Percentiles rank a stretch among this genome's conserved stretches.
These are phyloP conservation scores for Teratosphaeria zuluensis DNA, from an alignment of 2,329 filamentous ascomycete genomes.

Conservation along the genomic window DNA sequence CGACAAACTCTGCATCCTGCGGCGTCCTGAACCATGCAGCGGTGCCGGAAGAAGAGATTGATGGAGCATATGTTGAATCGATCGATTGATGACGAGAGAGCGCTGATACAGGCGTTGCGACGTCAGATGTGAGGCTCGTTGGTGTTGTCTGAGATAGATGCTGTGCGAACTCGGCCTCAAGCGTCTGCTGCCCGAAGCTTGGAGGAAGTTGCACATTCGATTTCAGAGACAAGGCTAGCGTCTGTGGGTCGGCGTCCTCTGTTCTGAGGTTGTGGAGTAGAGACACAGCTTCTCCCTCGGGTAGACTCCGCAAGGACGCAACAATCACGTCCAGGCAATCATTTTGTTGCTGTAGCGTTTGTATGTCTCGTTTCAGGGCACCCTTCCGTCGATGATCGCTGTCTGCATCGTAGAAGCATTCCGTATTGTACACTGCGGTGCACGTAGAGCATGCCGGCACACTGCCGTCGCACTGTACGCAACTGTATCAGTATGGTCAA, in stretches of 20 bases:
- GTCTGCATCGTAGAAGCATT: conserved; percentile 42
- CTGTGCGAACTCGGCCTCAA: conserved; percentile 25
- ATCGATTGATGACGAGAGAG: conserved; percentile 10
- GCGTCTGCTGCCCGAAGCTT: conserved; percentile 21
- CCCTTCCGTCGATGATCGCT: conserved; percentile 38
- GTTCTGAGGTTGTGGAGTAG: conserved; percentile 34
- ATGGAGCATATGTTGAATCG: conserved; percentile 5
- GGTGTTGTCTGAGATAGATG: conserved; percentile 14
- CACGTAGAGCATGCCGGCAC: conserved; percentile 42
- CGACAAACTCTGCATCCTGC: conserved; percentile 25
- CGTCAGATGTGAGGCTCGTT: conserved; percentile 5
- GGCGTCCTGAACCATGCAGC: conserved; percentile 22
- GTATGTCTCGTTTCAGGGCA: conserved; percentile 31
- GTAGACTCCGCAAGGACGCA: conserved; percentile 33
- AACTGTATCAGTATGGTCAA: conserved; percentile 1
- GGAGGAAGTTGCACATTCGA: conserved; percentile 29
- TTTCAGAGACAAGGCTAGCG: conserved; percentile 31
- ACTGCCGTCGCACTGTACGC: conserved; percentile 39
- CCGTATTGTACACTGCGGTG: conserved; percentile 40
- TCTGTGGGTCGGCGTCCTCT: conserved; percentile 30
- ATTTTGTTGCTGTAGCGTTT: conserved; percentile 27
- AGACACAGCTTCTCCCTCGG: conserved; percentile 35
- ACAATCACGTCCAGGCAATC: conserved; percentile 33
- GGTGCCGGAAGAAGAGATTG: conserved; percentile 4
- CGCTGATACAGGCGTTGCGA: conserved; percentile 2